Evolutionary conservation across 169 alveolate genomes (phyloP).

Genomic region (Plasmodium coatneyi): DNA sequence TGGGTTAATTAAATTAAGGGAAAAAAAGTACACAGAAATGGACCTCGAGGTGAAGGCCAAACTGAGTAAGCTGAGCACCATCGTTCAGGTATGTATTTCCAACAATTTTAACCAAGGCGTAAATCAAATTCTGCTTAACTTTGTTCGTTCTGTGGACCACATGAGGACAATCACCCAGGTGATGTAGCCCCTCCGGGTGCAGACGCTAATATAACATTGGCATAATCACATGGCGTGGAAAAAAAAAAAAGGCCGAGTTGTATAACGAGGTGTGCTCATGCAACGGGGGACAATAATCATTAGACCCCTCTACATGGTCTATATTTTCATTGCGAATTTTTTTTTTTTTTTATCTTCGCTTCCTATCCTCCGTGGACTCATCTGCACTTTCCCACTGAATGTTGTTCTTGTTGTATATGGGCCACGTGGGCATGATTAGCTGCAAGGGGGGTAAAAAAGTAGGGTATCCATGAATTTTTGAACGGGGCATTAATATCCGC

Average conservation of each 20-base stretch:
- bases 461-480: neutral
- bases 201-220: neutral
- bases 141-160: slow-evolving; percentile 9
- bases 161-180: neutral
- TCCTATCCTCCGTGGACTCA: slow-evolving; percentile 3
- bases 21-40: neutral
- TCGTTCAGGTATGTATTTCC: neutral
- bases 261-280: neutral
- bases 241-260: neutral
- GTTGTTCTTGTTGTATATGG: slow-evolving; percentile 42
- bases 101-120: slow-evolving; percentile 11
- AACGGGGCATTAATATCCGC: neutral
- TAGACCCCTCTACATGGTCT: neutral
- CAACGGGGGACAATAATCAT: neutral
- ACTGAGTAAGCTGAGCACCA: slow-evolving; percentile 10
- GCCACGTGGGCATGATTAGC: slow-evolving; percentile 70
- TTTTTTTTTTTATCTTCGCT: slow-evolving; percentile 17
- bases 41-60: neutral
- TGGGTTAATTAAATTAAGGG: slow-evolving; percentile 21
- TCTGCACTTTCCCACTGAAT: slow-evolving; percentile 32
- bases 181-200: neutral
- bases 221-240: neutral
- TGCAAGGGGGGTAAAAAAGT: neutral
- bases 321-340: neutral
- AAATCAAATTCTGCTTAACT: slow-evolving; percentile 21